A percentile compares a stretch with the other conserved stretches of the same genome.
phyloP scores from a whole-genome alignment of 208 protist genomes.

The Leptomonas pyrrhocoris region DNA sequence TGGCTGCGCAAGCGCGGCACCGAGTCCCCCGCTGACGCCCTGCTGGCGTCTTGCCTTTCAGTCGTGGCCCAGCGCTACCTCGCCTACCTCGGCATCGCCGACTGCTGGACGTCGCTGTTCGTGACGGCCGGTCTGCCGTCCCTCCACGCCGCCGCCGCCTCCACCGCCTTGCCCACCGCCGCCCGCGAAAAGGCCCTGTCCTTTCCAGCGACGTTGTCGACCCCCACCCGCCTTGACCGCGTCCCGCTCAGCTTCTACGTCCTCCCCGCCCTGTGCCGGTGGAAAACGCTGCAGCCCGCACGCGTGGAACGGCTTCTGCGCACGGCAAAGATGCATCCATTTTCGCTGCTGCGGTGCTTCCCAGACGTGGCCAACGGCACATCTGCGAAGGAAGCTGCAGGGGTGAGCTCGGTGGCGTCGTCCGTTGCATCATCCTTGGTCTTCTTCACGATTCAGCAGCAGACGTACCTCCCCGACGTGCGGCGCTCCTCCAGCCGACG shows the following conservation, averaged over 20 bases:
- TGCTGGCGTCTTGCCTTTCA: constrained; percentile 25
- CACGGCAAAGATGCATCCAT: constrained; percentile 18
- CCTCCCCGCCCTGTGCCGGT: constrained; percentile 27
- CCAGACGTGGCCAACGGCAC: not conserved
- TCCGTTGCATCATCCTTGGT: constrained; percentile 5
- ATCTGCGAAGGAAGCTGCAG: not conserved
- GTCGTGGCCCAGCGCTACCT: constrained; percentile 23
- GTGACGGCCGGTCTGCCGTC: constrained; percentile 22
- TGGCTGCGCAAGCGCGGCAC: constrained; percentile 29
- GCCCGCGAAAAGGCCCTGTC: not conserved
- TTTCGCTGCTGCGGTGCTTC: constrained; percentile 15
- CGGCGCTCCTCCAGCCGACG: constrained; percentile 14
- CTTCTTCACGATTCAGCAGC: constrained; percentile 31
- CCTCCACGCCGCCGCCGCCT: not conserved
- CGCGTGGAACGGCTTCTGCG: constrained; percentile 21
- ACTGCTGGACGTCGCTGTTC: constrained; percentile 34
- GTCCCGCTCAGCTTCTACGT: constrained; percentile 35
- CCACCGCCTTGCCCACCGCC: not conserved
- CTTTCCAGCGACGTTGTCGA: constrained; percentile 4
- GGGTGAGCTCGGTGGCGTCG: not conserved
- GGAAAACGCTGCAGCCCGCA: constrained; percentile 11
- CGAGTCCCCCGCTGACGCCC: constrained; percentile 13
- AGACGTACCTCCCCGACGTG: constrained; percentile 12
- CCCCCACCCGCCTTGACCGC: constrained; percentile 1
- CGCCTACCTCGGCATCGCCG: constrained; percentile 29